phyloP scores from a whole-genome alignment of 2,329 filamentous ascomycete genomes.

The Fusarium agapanthi region DNA sequence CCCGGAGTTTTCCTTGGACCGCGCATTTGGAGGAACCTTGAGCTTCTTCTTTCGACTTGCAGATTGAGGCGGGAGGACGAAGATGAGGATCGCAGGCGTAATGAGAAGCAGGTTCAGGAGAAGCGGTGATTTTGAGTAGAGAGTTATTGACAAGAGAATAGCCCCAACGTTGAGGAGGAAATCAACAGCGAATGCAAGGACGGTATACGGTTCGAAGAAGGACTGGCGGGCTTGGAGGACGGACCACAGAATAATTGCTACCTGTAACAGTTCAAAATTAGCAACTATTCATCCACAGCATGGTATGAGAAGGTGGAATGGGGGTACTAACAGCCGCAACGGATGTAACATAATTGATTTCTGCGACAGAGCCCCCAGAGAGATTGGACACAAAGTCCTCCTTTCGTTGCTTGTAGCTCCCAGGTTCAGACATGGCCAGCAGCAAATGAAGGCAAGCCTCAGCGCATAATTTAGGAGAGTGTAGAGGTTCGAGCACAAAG shows the following conservation, averaged over 20 bases:
- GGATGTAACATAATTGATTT: slow-evolving; percentile 87
- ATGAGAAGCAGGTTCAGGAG: slow-evolving; percentile 79
- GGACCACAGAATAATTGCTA: slow-evolving; percentile 87
- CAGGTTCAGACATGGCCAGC: slow-evolving; percentile 49
- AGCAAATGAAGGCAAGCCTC: slow-evolving; percentile 2
- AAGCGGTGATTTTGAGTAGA: slow-evolving; percentile 80
- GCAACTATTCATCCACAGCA: not conserved
- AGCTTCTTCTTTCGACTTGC: slow-evolving; percentile 56
- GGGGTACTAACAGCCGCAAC: slow-evolving; percentile 76
- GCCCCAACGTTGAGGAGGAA: slow-evolving; percentile 87
- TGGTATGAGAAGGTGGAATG: not conserved
- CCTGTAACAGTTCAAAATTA: slow-evolving; percentile 57
- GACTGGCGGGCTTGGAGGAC: slow-evolving; percentile 83
- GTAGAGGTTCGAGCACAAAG: not conserved
- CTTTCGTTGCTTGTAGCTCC: slow-evolving; percentile 88
- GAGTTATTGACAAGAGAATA: slow-evolving; percentile 84
- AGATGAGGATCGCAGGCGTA: slow-evolving; percentile 73
- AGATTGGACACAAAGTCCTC: slow-evolving; percentile 96
- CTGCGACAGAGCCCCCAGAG: slow-evolving; percentile 80
- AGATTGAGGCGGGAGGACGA: slow-evolving; percentile 57
- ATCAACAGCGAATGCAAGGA: slow-evolving; percentile 76
- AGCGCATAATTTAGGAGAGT: slow-evolving; percentile 20
- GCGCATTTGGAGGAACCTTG: slow-evolving; percentile 54
- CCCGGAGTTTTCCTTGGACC: slow-evolving; percentile 45
- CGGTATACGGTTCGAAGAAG: slow-evolving; percentile 81